These are phyloP conservation scores for Talaromyces stipitatus DNA, from an alignment of 495 filamentous ascomycete genomes.

Conservation along the genomic window DNA sequence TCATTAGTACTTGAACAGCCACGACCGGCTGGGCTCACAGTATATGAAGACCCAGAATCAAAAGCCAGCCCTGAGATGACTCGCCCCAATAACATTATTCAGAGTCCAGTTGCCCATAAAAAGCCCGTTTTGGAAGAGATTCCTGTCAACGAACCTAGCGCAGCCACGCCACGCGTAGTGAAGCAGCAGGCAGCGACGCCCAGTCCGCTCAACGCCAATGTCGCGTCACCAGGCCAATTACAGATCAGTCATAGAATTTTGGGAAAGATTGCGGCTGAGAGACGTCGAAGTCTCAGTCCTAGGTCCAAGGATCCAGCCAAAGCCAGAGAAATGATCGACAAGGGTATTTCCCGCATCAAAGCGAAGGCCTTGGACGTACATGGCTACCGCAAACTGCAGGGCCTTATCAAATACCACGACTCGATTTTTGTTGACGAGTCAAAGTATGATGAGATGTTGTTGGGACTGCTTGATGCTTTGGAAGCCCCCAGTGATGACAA, in stretches of 20 bases:
- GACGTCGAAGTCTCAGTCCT: conserved; percentile 26
- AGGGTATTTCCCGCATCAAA: conserved; percentile 67
- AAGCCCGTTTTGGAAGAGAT: conserved; percentile 18
- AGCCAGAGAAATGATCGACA: conserved; percentile 55
- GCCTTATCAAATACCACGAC: conserved; percentile 62
- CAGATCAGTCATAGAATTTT: conserved; percentile 15
- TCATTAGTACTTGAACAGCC: conserved; percentile 10
- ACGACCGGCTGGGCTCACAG: conserved; percentile 35
- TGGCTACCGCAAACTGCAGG: conserved; percentile 81
- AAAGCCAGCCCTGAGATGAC: conserved; percentile 9
- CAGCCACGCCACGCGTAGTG: conserved; percentile 11
- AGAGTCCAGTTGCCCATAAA: not conserved
- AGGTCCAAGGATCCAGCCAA: conserved; percentile 39
- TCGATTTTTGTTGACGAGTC: conserved; percentile 46
- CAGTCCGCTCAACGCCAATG: not conserved
- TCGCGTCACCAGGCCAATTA: not conserved
- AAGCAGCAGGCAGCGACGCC: conserved; percentile 8
- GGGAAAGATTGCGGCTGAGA: conserved; percentile 16
- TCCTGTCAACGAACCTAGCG: conserved; percentile 23
- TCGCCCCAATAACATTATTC: not conserved
- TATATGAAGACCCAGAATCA: conserved; percentile 54
- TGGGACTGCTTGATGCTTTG: conserved; percentile 68
- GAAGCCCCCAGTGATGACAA: conserved; percentile 40
- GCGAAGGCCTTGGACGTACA: conserved; percentile 70
- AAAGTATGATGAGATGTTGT: conserved; percentile 65